phyloP scores from a whole-genome alignment of 345 rosid species.

The Brassica juncea region DNA sequence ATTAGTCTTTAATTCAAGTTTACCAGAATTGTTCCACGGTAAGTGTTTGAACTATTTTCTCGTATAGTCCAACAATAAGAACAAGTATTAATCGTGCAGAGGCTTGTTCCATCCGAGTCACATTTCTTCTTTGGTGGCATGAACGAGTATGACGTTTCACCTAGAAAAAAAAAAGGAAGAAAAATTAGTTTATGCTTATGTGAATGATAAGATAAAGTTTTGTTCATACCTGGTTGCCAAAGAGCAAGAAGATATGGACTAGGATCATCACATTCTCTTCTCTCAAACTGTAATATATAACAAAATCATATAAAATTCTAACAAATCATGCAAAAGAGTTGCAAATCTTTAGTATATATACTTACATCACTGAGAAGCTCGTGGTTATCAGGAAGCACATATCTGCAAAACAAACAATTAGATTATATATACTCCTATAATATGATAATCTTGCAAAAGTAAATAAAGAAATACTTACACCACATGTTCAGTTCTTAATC shows the following conservation, averaged over 20 bases:
- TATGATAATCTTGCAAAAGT: background rate
- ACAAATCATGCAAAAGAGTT: background rate
- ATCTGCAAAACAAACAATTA: conserved; percentile 43
- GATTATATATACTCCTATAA: background rate
- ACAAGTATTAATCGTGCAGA: conserved; percentile 45
- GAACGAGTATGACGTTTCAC: conserved; percentile 46
- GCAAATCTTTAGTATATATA: background rate
- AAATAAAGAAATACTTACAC: conserved; percentile 53
- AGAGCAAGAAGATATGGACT: conserved; percentile 61
- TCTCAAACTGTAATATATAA: conserved; percentile 46
- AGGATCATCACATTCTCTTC: conserved; percentile 50
- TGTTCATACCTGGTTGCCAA: conserved; percentile 58
- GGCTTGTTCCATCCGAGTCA: conserved; percentile 31
- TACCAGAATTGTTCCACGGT: conserved; percentile 71
- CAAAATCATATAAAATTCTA: background rate
- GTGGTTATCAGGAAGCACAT: conserved; percentile 62
- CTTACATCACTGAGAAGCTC: conserved; percentile 50
- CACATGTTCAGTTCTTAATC: conserved; percentile 59
- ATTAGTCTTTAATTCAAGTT: background rate
- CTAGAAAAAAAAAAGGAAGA: conserved; percentile 26
- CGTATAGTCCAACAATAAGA: conserved; percentile 38
- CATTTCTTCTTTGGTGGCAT: conserved; percentile 43
- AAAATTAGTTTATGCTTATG: background rate
- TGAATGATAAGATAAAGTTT: background rate
- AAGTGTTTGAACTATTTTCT: conserved; percentile 31